Evolutionary conservation across 2,329 filamentous ascomycete genomes (phyloP).

Genomic region (Colletotrichum chrysophilum): DNA sequence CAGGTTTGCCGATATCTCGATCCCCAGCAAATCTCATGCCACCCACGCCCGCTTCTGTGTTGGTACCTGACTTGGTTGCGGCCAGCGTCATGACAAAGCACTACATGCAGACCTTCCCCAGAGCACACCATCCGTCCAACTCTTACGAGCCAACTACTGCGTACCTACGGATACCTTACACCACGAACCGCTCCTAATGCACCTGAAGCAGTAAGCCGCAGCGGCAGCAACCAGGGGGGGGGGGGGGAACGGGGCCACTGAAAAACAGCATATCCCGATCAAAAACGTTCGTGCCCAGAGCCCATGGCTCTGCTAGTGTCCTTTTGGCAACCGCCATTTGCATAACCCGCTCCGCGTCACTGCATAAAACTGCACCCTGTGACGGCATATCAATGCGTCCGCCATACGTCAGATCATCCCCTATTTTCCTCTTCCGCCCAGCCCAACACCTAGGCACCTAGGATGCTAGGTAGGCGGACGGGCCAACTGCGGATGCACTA

Average conservation of each 20-base stretch:
- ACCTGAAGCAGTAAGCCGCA: not conserved
- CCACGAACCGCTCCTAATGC: not conserved
- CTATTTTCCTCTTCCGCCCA: not conserved
- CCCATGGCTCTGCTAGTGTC: not conserved
- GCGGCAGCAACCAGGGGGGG: not conserved
- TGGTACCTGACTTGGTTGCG: slow-evolving; percentile 14
- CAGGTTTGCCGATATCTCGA: slow-evolving; percentile 5
- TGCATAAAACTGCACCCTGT: slow-evolving; percentile 13
- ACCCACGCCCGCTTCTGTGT: not conserved
- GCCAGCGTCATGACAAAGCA: slow-evolving; percentile 7
- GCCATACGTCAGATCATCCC: slow-evolving; percentile 18
- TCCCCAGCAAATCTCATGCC: not conserved
- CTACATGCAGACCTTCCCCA: slow-evolving; percentile 1
- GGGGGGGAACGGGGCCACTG: not conserved
- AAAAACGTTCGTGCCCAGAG: not conserved
- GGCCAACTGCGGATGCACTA: not conserved
- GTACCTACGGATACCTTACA: not conserved
- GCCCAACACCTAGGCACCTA: not conserved
- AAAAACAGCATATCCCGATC: slow-evolving; percentile 4
- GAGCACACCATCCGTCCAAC: not conserved
- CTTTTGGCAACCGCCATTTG: not conserved
- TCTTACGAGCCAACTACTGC: not conserved
- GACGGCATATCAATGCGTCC: not conserved
- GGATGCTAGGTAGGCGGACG: not conserved
- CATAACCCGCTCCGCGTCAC: slow-evolving; percentile 10